Conservation (phyloP, 106 monocot species). For the Posidonia australis region DNA sequence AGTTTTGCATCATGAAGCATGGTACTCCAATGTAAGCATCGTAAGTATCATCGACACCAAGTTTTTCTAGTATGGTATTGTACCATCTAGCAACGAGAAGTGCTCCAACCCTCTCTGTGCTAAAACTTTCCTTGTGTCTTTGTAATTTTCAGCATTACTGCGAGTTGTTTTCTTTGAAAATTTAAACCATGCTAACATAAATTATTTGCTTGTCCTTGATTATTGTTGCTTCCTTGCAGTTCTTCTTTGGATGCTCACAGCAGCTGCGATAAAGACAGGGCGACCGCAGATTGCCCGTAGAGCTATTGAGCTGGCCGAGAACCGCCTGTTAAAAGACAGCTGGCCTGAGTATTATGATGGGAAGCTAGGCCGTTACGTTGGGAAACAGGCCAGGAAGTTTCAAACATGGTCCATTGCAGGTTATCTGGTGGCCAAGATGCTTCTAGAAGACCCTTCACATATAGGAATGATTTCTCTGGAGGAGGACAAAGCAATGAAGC, state of each 20-base stretch:
- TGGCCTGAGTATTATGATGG: slow-evolving; percentile 24
- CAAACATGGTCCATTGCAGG: slow-evolving; percentile 23
- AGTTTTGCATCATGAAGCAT: too few relatives aligned
- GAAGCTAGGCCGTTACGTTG: slow-evolving; percentile 16
- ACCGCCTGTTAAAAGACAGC: slow-evolving; percentile 12
- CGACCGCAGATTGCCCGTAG: slow-evolving; percentile 16
- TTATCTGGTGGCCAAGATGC: slow-evolving; percentile 21
- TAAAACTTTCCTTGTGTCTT: too few relatives aligned
- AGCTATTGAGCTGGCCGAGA: slow-evolving; percentile 19
- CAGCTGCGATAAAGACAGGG: slow-evolving; percentile 17
- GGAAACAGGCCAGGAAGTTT: slow-evolving; percentile 21
- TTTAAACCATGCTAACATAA: neutral
- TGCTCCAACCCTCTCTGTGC: too few relatives aligned
- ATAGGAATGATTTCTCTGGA: slow-evolving; percentile 21
- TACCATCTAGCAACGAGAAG: too few relatives aligned
- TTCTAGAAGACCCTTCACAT: slow-evolving; percentile 20
- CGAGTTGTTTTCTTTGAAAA: neutral
- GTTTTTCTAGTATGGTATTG: too few relatives aligned
- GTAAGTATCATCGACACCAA: too few relatives aligned
- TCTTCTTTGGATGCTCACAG: slow-evolving; percentile 16
- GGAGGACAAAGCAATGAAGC: slow-evolving; percentile 21
- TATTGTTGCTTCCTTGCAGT: slow-evolving; percentile 2
- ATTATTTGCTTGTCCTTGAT: neutral
- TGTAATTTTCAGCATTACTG: too few relatives aligned
- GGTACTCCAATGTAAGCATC: too few relatives aligned